Conservation (phyloP, 2,329 filamentous ascomycete genomes). For the Apiospora saccharicola region DNA sequence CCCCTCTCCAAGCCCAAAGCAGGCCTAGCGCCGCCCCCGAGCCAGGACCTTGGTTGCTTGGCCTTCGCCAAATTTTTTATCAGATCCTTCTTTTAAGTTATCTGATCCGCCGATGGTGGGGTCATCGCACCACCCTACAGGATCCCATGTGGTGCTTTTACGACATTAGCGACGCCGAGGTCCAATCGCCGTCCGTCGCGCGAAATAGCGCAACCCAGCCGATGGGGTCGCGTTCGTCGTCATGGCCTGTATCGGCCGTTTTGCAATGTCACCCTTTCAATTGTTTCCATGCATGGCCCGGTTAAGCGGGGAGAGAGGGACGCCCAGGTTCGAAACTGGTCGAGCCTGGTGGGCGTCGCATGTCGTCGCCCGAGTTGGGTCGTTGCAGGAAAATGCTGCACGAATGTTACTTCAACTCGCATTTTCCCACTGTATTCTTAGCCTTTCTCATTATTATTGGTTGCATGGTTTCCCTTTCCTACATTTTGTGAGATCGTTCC, state of each 20-base stretch:
- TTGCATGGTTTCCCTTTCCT: background rate
- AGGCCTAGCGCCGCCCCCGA: background rate
- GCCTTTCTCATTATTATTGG: background rate
- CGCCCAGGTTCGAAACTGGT: background rate
- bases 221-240: background rate
- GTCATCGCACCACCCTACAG: background rate
- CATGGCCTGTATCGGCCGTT: conserved; percentile 21
- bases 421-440: background rate
- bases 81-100: conserved; percentile 28
- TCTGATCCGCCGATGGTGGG: conserved; percentile 26
- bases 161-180: background rate
- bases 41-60: background rate
- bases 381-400: background rate
- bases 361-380: background rate
- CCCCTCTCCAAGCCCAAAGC: background rate
- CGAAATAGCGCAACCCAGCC: background rate
- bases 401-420: background rate
- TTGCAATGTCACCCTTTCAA: background rate
- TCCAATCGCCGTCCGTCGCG: background rate
- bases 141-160: conserved; percentile 7
- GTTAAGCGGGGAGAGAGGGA: conserved; percentile 6
- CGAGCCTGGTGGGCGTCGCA: background rate
- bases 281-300: background rate
- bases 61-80: conserved; percentile 15
- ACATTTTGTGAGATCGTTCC: background rate